These are phyloP conservation scores for Colletotrichum cereale DNA, from an alignment of 2,329 filamentous ascomycete genomes.

Conservation along the genomic window DNA sequence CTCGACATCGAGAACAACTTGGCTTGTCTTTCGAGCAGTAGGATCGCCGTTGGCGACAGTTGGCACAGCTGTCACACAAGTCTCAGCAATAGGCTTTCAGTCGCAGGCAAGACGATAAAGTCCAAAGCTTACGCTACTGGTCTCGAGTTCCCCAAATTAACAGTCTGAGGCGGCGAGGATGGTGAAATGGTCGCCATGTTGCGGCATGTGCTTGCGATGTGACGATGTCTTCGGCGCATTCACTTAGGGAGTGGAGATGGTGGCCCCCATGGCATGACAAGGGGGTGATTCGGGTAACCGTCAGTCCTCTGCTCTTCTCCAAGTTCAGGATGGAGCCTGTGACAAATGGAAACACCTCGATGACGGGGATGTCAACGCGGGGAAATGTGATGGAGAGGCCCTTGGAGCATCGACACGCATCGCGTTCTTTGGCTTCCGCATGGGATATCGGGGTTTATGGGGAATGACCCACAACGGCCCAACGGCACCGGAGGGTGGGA, in stretches of 20 bases:
- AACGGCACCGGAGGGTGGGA: not conserved
- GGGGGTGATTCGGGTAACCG: not conserved
- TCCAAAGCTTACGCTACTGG: conserved; percentile 46
- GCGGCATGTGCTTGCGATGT: not conserved
- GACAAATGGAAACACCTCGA: conserved; percentile 26
- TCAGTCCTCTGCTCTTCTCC: conserved; percentile 9
- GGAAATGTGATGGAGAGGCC: conserved; percentile 2
- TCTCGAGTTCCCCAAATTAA: conserved; percentile 36
- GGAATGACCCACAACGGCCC: not conserved
- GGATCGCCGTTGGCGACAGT: conserved; percentile 51
- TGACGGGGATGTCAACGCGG: conserved; percentile 25
- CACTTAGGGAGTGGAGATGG: conserved; percentile 20
- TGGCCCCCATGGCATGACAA: conserved; percentile 15
- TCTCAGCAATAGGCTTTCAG: not conserved
- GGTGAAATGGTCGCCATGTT: conserved; percentile 21
- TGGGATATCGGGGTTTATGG: conserved; percentile 19
- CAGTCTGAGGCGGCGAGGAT: conserved; percentile 22
- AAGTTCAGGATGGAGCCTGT: conserved; percentile 25
- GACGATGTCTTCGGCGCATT: conserved; percentile 12
- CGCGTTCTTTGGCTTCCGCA: not conserved
- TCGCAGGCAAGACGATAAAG: not conserved
- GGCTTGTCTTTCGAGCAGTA: conserved; percentile 55
- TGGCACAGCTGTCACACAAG: conserved; percentile 47
- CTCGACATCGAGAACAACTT: conserved; percentile 50
- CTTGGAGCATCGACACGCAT: not conserved